Conservation (phyloP, 1,284 basidiomycete species). For the Ceratobasidium theobromae region DNA sequence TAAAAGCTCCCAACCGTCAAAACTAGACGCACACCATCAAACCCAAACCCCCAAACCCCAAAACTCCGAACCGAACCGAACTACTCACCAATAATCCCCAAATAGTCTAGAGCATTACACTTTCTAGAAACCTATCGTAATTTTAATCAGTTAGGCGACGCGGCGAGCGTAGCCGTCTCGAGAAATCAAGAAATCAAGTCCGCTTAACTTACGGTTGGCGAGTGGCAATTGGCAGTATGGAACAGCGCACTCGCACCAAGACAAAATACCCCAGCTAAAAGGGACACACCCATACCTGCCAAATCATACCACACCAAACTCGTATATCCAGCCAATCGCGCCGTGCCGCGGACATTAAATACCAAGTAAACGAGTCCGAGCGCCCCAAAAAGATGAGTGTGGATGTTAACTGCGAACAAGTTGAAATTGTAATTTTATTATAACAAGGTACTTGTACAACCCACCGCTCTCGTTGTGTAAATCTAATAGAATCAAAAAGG, state of each 20-base stretch:
- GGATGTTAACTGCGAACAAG: constrained; percentile 74
- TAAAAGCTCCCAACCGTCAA: constrained; percentile 42
- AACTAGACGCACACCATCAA: constrained; percentile 52
- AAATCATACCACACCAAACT: constrained; percentile 64
- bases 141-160: constrained; percentile 40
- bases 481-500: constrained; percentile 50
- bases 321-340: constrained; percentile 52
- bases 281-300: constrained; percentile 65
- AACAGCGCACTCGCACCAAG: constrained; percentile 73
- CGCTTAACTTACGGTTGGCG: constrained; percentile 54
- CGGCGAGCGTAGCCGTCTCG: too few species aligned
- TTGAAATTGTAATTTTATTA: neutral
- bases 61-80: constrained; percentile 22
- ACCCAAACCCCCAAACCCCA: constrained; percentile 26
- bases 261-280: constrained; percentile 72
- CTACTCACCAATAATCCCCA: constrained; percentile 61
- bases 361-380: constrained; percentile 64
- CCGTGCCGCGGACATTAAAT: constrained; percentile 53
- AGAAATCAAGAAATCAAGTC: constrained; percentile 33
- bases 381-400: constrained; percentile 80
- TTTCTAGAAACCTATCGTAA: constrained; percentile 46
- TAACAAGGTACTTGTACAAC: constrained; percentile 32
- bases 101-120: constrained; percentile 65
- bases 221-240: constrained; percentile 78
- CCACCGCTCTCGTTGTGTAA: constrained; percentile 81